Percentiles rank a stretch among this genome's conserved stretches.
phyloP scores from a whole-genome alignment of 2,329 filamentous ascomycete genomes.

The Passalora sequoiae region DNA sequence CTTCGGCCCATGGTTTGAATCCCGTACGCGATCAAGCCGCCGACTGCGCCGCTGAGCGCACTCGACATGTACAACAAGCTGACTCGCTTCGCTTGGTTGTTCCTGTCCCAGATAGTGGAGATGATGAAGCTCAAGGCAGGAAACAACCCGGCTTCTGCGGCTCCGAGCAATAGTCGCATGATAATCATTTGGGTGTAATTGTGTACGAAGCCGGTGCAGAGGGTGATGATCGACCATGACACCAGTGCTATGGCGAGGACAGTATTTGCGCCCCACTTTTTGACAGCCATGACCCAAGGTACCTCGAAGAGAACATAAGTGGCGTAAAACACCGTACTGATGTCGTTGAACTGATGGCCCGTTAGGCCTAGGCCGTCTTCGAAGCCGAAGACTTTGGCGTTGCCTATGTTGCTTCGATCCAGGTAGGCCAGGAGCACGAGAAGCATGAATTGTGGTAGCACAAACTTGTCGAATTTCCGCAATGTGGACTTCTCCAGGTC shows the following conservation, averaged over 20 bases:
- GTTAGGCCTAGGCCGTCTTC: slow-evolving; percentile 17
- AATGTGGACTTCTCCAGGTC: slow-evolving; percentile 13
- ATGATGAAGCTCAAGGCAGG: slow-evolving; percentile 29
- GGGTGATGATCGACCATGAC: slow-evolving; percentile 26
- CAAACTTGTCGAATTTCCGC: slow-evolving; percentile 17
- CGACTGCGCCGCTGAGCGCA: slow-evolving; percentile 25
- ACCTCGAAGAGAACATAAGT: slow-evolving; percentile 20
- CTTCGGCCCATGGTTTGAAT: slow-evolving; percentile 30
- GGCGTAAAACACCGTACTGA: slow-evolving; percentile 20
- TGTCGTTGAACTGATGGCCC: slow-evolving; percentile 21
- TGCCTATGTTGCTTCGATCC: slow-evolving; percentile 19
- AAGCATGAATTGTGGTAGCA: slow-evolving; percentile 18
- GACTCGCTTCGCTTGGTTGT: slow-evolving; percentile 27
- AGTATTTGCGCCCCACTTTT: slow-evolving; percentile 23
- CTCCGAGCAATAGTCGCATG: slow-evolving; percentile 28
- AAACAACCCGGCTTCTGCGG: slow-evolving; percentile 29
- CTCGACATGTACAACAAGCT: slow-evolving; percentile 27
- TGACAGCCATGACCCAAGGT: slow-evolving; percentile 24
- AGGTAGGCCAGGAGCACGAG: slow-evolving; percentile 18
- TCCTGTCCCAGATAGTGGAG: slow-evolving; percentile 28
- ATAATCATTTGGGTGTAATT: slow-evolving; percentile 29
- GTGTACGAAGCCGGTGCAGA: slow-evolving; percentile 32
- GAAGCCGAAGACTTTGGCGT: slow-evolving; percentile 21
- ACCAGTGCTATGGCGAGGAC: slow-evolving; percentile 22
- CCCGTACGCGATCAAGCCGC: slow-evolving; percentile 27